phyloP scores from a whole-genome alignment of 164 flowering plant species.

The Houttuynia cordata region DNA sequence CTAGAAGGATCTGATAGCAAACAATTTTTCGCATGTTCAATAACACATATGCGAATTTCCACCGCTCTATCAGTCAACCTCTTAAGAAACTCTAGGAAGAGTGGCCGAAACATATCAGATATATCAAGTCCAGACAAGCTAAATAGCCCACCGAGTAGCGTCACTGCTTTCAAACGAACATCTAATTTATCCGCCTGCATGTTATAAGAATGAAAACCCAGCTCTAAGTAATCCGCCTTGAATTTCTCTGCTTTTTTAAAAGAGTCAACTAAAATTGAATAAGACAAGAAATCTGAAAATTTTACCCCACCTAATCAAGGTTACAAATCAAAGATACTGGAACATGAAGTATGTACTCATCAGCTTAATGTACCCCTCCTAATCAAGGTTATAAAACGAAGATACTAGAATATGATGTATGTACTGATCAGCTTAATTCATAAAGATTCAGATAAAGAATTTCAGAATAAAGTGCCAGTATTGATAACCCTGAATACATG shows the following conservation, averaged over 20 bases:
- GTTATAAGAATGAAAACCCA: conserved; percentile 5
- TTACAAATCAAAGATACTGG: too few relatives aligned
- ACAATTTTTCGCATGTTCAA: conserved; percentile 57
- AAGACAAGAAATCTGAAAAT: too few relatives aligned
- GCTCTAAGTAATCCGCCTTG: background rate
- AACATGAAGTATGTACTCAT: too few relatives aligned
- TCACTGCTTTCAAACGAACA: conserved; percentile 69
- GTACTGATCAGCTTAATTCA: too few relatives aligned
- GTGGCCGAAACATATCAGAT: conserved; percentile 59
- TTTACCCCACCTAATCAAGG: too few relatives aligned
- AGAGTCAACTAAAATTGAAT: too few relatives aligned
- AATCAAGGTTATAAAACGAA: too few relatives aligned
- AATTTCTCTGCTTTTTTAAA: background rate
- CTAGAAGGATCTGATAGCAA: conserved; percentile 61
- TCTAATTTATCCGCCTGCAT: conserved; percentile 72
- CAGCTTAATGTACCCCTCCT: too few relatives aligned
- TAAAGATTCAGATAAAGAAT: too few relatives aligned
- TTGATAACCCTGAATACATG: too few relatives aligned
- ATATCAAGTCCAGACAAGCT: conserved; percentile 47
- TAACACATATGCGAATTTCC: conserved; percentile 76
- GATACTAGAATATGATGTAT: too few relatives aligned
- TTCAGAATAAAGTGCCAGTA: too few relatives aligned
- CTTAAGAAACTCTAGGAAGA: conserved; percentile 78
- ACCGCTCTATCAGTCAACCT: conserved; percentile 83
- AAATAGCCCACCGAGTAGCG: conserved; percentile 74